Evolutionary conservation across 805 yeast species (phyloP).

Genomic region (Lipomyces starkeyi): DNA sequence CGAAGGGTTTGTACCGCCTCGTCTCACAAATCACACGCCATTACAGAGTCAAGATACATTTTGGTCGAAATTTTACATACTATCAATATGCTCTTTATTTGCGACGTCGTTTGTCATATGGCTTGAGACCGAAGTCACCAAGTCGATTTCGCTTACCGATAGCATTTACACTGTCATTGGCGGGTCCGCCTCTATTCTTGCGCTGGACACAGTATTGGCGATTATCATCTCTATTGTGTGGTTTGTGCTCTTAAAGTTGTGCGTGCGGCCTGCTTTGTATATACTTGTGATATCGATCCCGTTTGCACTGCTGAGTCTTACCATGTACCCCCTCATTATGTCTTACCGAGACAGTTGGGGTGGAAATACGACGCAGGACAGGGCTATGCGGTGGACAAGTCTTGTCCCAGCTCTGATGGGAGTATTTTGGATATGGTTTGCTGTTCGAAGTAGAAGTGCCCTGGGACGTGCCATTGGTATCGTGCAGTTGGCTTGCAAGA

Average conservation of each 20-base stretch:
- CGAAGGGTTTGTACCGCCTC: conserved; percentile 23
- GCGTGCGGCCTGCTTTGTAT: conserved; percentile 42
- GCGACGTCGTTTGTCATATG: conserved; percentile 44
- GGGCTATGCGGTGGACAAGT: conserved; percentile 45
- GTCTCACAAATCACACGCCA: neutral
- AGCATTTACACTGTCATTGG: conserved; percentile 42
- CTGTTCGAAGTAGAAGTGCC: conserved; percentile 41
- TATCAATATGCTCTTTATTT: conserved; percentile 41
- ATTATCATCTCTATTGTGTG: conserved; percentile 41
- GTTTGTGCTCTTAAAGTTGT: conserved; percentile 42
- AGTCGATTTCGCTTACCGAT: conserved; percentile 41
- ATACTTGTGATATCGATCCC: conserved; percentile 43
- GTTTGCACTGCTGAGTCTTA: conserved; percentile 39
- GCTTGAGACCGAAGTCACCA: conserved; percentile 42
- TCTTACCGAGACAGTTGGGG: conserved; percentile 44
- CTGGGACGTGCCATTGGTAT: conserved; percentile 46
- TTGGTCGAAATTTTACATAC: conserved; percentile 39
- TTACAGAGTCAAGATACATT: conserved; percentile 15
- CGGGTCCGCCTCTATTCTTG: conserved; percentile 40
- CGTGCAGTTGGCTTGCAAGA: conserved; percentile 47
- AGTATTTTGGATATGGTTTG: conserved; percentile 42
- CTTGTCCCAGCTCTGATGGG: conserved; percentile 42
- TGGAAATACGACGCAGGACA: conserved; percentile 44
- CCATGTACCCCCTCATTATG: conserved; percentile 44
- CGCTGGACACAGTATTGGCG: conserved; percentile 40